A percentile compares a stretch with the other conserved stretches of the same genome.
These are phyloP conservation scores for Remersonia thermophila DNA, from an alignment of 2,329 filamentous ascomycete genomes.

Conservation along the genomic window DNA sequence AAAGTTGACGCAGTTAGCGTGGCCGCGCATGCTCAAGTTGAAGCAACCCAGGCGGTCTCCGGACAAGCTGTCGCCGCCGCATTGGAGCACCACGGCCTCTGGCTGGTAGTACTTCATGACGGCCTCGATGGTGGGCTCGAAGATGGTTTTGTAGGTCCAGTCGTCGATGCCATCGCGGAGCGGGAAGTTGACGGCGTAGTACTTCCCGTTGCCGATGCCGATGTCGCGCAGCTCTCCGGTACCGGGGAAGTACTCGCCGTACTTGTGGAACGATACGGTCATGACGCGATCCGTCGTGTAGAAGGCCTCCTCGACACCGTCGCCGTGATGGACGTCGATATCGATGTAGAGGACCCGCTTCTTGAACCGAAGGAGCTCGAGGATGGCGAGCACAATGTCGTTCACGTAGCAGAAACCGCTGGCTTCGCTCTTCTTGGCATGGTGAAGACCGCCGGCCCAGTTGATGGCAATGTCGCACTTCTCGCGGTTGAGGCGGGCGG, in stretches of 20 bases:
- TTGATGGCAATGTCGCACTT: constrained; percentile 97
- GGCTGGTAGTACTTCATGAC: constrained; percentile 84
- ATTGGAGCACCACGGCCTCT: constrained; percentile 87
- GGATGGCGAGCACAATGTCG: constrained; percentile 88
- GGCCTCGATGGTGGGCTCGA: constrained; percentile 75
- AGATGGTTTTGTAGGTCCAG: constrained; percentile 77
- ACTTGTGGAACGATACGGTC: constrained; percentile 94
- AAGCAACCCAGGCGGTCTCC: constrained; percentile 93
- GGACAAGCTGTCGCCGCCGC: constrained; percentile 86
- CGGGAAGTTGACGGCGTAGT: constrained; percentile 85
- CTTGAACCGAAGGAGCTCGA: constrained; percentile 81
- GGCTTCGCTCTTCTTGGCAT: constrained; percentile 93
- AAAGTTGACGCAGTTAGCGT: constrained; percentile 86
- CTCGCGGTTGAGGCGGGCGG: constrained; percentile 74
- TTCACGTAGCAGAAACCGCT: constrained; percentile 98
- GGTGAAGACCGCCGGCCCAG: constrained; percentile 94
- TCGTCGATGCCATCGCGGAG: constrained; percentile 88
- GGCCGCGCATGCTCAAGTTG: constrained; percentile 92
- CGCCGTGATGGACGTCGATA: constrained; percentile 78
- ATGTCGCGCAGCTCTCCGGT: constrained; percentile 80
- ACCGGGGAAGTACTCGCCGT: constrained; percentile 90
- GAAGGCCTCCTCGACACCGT: constrained; percentile 77
- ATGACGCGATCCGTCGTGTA: constrained; percentile 74
- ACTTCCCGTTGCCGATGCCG: constrained; percentile 75
- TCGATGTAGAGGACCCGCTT: constrained; percentile 95